Evolutionary conservation across 345 rosid genomes (phyloP).

Genomic region (Eucalyptus pauciflora): DNA sequence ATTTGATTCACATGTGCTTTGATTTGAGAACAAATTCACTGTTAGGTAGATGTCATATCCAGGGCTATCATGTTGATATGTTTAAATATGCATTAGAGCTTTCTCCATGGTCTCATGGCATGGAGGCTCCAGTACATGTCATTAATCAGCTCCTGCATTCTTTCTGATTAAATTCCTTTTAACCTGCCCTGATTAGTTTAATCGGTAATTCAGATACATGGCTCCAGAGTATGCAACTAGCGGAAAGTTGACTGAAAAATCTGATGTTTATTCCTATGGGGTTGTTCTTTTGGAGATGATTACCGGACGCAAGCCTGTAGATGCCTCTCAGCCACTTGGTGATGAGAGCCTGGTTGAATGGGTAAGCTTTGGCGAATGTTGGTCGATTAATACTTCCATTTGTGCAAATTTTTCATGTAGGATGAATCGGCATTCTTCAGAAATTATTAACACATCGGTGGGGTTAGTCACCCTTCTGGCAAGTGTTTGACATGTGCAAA

Average conservation of each 20-base stretch:
- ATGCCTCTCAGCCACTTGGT: constrained; percentile 82
- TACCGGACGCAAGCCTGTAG: constrained; percentile 95
- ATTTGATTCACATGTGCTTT: background rate
- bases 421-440: background rate
- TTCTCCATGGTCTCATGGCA: background rate
- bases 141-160: background rate
- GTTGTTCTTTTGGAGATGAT: constrained; percentile 94
- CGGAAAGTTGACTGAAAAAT: constrained; percentile 91
- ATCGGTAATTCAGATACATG: constrained; percentile 60
- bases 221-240: constrained; percentile 98
- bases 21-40: background rate
- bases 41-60: background rate
- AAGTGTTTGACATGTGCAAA: background rate
- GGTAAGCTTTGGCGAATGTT: constrained; percentile 23
- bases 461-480: background rate
- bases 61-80: background rate
- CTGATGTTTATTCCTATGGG: constrained; percentile 93
- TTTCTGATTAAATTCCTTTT: background rate
- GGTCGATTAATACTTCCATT: background rate
- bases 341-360: constrained; percentile 99
- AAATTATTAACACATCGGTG: background rate
- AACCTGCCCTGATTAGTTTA: background rate
- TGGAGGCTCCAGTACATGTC: background rate
- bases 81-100: background rate
- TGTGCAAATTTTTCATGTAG: background rate